Base-by-base conservation (phyloP, 805 yeast species). In the Starmerella apis region DNA sequence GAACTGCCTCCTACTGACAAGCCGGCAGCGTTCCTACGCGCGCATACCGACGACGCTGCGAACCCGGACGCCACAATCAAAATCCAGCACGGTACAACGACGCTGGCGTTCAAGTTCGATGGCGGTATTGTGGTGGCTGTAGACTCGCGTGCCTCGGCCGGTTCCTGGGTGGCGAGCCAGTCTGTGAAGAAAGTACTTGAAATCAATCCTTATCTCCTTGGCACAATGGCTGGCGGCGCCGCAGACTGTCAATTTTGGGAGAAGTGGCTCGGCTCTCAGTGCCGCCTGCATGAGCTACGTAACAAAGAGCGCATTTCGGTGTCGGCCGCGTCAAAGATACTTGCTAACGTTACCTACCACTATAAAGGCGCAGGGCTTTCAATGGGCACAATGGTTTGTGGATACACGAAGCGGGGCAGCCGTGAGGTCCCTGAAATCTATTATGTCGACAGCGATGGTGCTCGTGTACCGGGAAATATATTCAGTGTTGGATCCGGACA, bases 241-340 rank as follows among this genome's bases (percentile, higher is more conserved):
- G 97, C 97, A 28, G 98, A 92, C 70, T 92, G 98, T 74, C 98
- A 92, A 68, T 92, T 75, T 69, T 92, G 98, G 98, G 97, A 92
- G 71, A 86, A 96, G 32, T 92, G 97, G 97, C 76, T 92, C 53
- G 98, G 98, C 55, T 73, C 95, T 16, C 96, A 92, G 70, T 90
- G 97, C 72, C 75, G 98, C 63, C 70, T 92, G 61, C 94, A 88
- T 67, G 98, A 92, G 68, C 75, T 92, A 62, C 78, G 95, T 65
- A 92, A 90, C 67, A 88, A 90, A 69, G 90, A 87, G 69, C 78
- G 98, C 61, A 92, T 92, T 58, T 79, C 92, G 4, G 97, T 90
- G 33, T 92, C 96, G 28, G 95, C 97, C 10, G 97, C 98, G 9
- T 85, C 95, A 27, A 92, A 92, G 71, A 88, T 92, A 56, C 74